phyloP scores from a whole-genome alignment of 2,329 filamentous ascomycete genomes.

The Sclerotinia sclerotiorum region DNA sequence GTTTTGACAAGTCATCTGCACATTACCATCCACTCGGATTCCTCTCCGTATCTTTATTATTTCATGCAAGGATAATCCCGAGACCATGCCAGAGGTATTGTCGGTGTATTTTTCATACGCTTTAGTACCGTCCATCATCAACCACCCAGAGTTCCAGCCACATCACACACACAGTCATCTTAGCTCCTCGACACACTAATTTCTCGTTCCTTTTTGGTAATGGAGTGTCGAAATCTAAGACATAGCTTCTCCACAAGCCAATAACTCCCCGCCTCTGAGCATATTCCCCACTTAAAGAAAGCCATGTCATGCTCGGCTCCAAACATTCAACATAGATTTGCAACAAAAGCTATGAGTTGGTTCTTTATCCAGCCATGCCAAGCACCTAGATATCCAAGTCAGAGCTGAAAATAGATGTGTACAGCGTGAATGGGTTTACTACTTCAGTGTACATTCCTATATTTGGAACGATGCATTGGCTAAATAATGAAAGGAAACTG shows the following conservation, averaged over 20 bases:
- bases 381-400: not conserved
- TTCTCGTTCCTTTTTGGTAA: not conserved
- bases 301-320: conserved; percentile 20
- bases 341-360: conserved; percentile 25
- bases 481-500: conserved; percentile 3
- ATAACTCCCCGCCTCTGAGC: not conserved
- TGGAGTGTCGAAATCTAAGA: not conserved
- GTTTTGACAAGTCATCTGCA: not conserved
- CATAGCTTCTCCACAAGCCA: conserved; percentile 5
- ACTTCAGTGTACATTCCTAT: not conserved
- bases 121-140: too few species aligned
- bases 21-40: not conserved
- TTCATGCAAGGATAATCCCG: too few species aligned
- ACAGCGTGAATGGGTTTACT: not conserved
- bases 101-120: too few species aligned
- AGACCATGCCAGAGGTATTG: too few species aligned
- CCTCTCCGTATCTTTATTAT: not conserved
- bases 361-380: not conserved
- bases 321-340: conserved; percentile 25
- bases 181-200: not conserved
- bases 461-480: conserved; percentile 4
- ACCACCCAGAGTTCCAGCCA: not conserved
- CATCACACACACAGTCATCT: not conserved
- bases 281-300: conserved; percentile 3
- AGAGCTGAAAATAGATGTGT: not conserved